These are phyloP conservation scores for Prinsepia uniflora DNA, from an alignment of 306 rosid species.

Conservation along the genomic window DNA sequence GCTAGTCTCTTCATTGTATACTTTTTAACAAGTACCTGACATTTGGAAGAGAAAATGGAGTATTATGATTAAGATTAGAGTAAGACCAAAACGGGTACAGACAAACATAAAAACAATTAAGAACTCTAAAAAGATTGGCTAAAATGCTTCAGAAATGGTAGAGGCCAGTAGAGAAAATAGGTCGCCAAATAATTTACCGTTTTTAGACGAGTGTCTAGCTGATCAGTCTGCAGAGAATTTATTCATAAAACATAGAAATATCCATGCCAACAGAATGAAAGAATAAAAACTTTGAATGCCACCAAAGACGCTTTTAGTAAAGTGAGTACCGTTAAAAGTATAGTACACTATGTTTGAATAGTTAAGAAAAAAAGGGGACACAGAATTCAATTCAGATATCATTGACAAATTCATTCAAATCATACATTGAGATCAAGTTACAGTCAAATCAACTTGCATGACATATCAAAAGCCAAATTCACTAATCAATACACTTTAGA, in stretches of 20 bases:
- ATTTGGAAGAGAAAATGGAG: constrained; percentile 32
- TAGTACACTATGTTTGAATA: constrained; percentile 53
- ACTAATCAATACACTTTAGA: constrained; percentile 6
- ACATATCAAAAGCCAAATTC: neutral
- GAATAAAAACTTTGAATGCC: constrained; percentile 35
- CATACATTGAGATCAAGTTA: neutral
- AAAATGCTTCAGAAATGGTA: constrained; percentile 74
- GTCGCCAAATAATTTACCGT: constrained; percentile 85
- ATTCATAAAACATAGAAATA: constrained; percentile 18
- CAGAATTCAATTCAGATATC: neutral
- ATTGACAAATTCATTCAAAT: neutral
- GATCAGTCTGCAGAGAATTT: constrained; percentile 73
- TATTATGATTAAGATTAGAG: constrained; percentile 11
- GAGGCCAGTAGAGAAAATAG: constrained; percentile 72
- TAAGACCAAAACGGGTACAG: constrained; percentile 10
- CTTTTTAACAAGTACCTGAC: constrained; percentile 83
- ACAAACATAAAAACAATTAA: constrained; percentile 12
- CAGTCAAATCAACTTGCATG: neutral
- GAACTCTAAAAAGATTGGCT: constrained; percentile 86
- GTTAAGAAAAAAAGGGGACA: constrained; percentile 42
- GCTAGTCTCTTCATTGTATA: constrained; percentile 90
- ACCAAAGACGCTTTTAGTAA: constrained; percentile 70
- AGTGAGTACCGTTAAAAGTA: constrained; percentile 46
- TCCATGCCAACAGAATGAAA: neutral
- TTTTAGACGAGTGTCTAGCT: constrained; percentile 85